phyloP scores from a whole-genome alignment of 2,329 filamentous ascomycete species.

The Ophiostoma triangulosporum region DNA sequence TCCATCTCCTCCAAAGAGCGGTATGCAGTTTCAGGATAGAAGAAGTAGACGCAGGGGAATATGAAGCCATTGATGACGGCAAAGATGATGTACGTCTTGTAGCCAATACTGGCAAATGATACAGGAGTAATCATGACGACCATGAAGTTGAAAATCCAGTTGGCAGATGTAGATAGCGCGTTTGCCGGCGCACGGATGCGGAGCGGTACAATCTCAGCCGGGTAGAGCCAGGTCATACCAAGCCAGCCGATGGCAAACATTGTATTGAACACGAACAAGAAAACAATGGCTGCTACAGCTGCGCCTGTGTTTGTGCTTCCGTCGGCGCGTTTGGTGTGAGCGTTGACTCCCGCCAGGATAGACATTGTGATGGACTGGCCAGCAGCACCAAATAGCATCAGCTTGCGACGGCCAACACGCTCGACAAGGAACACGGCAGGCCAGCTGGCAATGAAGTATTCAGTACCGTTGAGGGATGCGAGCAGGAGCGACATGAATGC shows the following conservation, averaged over 20 bases:
- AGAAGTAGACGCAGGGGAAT: constrained; percentile 36
- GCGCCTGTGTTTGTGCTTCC: constrained; percentile 21
- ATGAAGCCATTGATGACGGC: constrained; percentile 39
- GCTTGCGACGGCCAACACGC: constrained; percentile 14
- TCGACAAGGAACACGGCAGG: constrained; percentile 14
- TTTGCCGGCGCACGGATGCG: constrained; percentile 42
- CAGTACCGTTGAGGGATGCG: constrained; percentile 13
- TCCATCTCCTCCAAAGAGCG: constrained; percentile 57
- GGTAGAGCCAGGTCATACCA: constrained; percentile 44
- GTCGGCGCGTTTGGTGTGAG: constrained; percentile 12
- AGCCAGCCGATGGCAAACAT: constrained; percentile 40
- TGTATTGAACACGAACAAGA: constrained; percentile 39
- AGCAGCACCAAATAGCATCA: constrained; percentile 33
- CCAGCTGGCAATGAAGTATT: constrained; percentile 14
- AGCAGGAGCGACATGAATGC: constrained; percentile 12
- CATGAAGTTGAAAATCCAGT: constrained; percentile 30
- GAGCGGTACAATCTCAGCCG: constrained; percentile 42
- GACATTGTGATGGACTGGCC: constrained; percentile 45
- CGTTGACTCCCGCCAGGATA: constrained; percentile 29
- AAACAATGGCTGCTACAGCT: constrained; percentile 17
- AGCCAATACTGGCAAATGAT: constrained; percentile 38
- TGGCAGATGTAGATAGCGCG: constrained; percentile 35
- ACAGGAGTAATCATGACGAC: constrained; percentile 51
- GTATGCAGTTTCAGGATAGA: constrained; percentile 39
- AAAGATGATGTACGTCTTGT: constrained; percentile 43